phyloP scores from a whole-genome alignment of 1,139 yeast genomes.

The Taphrina deformans region DNA sequence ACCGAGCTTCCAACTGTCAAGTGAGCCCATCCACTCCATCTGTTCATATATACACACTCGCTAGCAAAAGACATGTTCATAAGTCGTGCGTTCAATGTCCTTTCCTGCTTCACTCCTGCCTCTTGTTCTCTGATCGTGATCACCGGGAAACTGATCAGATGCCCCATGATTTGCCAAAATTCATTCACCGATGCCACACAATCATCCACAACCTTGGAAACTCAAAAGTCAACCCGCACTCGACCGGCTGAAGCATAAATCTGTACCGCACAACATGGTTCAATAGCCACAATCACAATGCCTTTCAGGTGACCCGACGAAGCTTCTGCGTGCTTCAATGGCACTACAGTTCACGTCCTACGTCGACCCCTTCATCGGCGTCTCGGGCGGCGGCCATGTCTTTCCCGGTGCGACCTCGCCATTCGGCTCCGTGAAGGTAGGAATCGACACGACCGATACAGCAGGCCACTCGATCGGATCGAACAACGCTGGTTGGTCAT shows the following conservation, averaged over 20 bases:
- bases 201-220: neutral
- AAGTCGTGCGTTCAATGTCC: too few species aligned
- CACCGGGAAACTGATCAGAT: neutral
- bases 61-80: neutral
- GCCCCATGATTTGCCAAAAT: neutral
- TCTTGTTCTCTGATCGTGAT: too few species aligned
- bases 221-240: neutral
- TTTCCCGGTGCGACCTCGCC: conserved; percentile 28
- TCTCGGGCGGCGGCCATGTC: conserved; percentile 31
- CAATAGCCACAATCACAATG: neutral
- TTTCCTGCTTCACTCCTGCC: too few species aligned
- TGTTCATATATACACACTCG: too few species aligned
- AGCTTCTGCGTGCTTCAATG: neutral
- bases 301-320: neutral
- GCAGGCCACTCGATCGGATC: conserved; percentile 27
- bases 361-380: conserved; percentile 30
- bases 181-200: neutral
- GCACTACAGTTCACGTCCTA: neutral
- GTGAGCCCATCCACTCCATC: too few species aligned
- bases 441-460: conserved; percentile 29
- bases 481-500: conserved; percentile 32
- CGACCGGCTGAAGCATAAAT: too few species aligned
- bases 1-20: neutral
- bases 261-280: too few species aligned
- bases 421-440: conserved; percentile 27